Base-by-base conservation (phyloP, 2,329 filamentous ascomycete species). In the Neodidymelliopsis sp. region DNA sequence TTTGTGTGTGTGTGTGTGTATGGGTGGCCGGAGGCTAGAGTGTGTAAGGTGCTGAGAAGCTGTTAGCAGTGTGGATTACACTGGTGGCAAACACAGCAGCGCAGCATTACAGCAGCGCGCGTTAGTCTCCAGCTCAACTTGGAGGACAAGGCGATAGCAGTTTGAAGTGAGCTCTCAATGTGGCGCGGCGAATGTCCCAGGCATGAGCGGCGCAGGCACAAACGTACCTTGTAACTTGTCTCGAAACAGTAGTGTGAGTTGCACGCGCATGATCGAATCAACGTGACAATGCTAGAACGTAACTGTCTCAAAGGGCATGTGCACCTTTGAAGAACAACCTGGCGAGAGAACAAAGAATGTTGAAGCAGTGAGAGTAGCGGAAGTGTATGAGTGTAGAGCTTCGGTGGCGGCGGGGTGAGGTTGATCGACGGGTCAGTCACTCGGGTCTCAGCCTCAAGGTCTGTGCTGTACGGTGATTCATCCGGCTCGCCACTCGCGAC, bases 241-340 rank as follows among this genome's bases (percentile, higher is more conserved):
- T 60, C 55, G 57, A 59, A 62, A 58, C 55, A 66, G 56, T 64
- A 49, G 56, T 62, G 64, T 63, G 41, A 60, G 30, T 63, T 54
- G 61, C 60, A 57, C 49, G 56, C 60, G 57, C 68, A 71, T 71
- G 57, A 47, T 71, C 61, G 38, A 63, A 58, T 35, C 54, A 25
- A 46, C 42, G 47, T 43, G 36, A 29, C 46, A 42, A 47, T 43
- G 31, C 49, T 50, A 31, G 33, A 25, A 25, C 22, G 35, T 29
- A 33, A 30, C 18, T 25, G 50, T 59, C 46, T 42, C 54, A 48
- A 42, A 36, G 54, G 57, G 19, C 29, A 43, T 42, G 15, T 40
- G 22, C 16, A 53, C 41, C 42, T 46, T 12, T 28, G 33, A 42
- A 53, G 43, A 50, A 31, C 31, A 27, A 35, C 23, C 25, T 20